Base-by-base conservation (phyloP, 2,329 filamentous ascomycete genomes). In the Bipolaris victoriae region DNA sequence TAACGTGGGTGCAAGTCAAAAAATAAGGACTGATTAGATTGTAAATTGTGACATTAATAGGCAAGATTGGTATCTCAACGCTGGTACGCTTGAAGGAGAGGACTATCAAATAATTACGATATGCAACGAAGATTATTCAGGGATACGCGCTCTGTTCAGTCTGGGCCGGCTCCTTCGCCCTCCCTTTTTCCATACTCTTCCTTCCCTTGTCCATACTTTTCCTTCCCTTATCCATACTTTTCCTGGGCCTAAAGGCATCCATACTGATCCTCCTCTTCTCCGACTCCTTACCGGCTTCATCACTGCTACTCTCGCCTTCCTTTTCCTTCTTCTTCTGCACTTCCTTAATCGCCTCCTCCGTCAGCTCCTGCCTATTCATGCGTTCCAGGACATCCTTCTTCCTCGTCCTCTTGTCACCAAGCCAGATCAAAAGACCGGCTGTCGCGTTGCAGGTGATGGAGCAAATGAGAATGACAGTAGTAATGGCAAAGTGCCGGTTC, bases 321-420 rank as follows among this genome's bases (percentile, higher is more conserved):
- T 76, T 81, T 55, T 78, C 72, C 20, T 71, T 71, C 63, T 80
- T 79, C 70, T 82, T 83, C 63, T 82, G 76, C 10, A 84, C 78
- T 65, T 84, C 83, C 62, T 81, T 80, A 63, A 89, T 87, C 1
- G 86, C 87, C 64, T 87, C 81, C 45, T 83, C 77, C 0, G 91
- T 96, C 54, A 96, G 76, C 62, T 91, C 86, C 71, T 95, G 91
- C 29, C 90, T 81, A 67, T 90, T 86, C 77, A 95, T 85, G 43
- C 88, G 83, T 69, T 93, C 88, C 20, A 92, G 81, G 0, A 96
- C 90, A 40, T 96, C 91, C 83, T 92, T 94, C 82, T 96, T 96
- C 49, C 91, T 82, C 1, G 91, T 92, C 61, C 84, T 85, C 18
- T 88, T 84, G 70, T 94, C 91, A 1, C 91, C 91, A 15, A 92